A percentile compares a stretch with the other conserved stretches of the same genome.
Evolutionary conservation across 441 rosid genomes (phyloP).

Genomic region (Pelargonium exstipulatum): DNA sequence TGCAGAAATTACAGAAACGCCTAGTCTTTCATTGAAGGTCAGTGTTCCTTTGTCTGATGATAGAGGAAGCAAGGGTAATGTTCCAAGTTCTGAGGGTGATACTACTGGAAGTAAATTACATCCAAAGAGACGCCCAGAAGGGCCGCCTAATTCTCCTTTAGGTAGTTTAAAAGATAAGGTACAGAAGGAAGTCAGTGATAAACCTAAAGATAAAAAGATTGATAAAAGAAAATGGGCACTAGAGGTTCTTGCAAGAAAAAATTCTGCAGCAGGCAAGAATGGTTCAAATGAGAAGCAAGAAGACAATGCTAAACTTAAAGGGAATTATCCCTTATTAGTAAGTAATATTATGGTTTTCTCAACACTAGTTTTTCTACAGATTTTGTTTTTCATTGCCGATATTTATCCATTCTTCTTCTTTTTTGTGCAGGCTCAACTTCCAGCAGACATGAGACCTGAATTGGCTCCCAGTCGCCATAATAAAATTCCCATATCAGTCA

Average conservation of each 20-base stretch:
- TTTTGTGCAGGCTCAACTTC: slow-evolving; percentile 74
- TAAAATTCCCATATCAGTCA: slow-evolving; percentile 73
- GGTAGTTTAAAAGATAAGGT: slow-evolving; percentile 34
- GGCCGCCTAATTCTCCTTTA: slow-evolving; percentile 21
- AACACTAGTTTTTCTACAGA: background rate
- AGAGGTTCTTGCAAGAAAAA: slow-evolving; percentile 93
- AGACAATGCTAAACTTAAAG: slow-evolving; percentile 56
- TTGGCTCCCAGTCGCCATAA: slow-evolving; percentile 68
- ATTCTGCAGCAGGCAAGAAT: slow-evolving; percentile 47
- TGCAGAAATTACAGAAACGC: slow-evolving; percentile 33
- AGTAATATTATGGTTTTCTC: slow-evolving; percentile 20
- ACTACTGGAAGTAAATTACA: slow-evolving; percentile 32
- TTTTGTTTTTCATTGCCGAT: slow-evolving; percentile 21
- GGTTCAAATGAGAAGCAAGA: slow-evolving; percentile 48
- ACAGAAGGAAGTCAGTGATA: slow-evolving; percentile 36
- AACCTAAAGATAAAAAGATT: slow-evolving; percentile 51
- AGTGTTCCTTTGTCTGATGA: slow-evolving; percentile 27
- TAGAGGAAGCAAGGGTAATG: slow-evolving; percentile 41
- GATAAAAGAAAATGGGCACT: slow-evolving; percentile 97
- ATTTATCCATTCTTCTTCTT: background rate
- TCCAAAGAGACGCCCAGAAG: slow-evolving; percentile 29
- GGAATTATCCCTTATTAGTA: slow-evolving; percentile 81
- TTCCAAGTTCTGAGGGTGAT: slow-evolving; percentile 37
- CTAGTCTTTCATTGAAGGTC: slow-evolving; percentile 35
- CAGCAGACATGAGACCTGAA: slow-evolving; percentile 76